phyloP scores from a whole-genome alignment of 164 flowering plant genomes.

The Litsea cubeba region DNA sequence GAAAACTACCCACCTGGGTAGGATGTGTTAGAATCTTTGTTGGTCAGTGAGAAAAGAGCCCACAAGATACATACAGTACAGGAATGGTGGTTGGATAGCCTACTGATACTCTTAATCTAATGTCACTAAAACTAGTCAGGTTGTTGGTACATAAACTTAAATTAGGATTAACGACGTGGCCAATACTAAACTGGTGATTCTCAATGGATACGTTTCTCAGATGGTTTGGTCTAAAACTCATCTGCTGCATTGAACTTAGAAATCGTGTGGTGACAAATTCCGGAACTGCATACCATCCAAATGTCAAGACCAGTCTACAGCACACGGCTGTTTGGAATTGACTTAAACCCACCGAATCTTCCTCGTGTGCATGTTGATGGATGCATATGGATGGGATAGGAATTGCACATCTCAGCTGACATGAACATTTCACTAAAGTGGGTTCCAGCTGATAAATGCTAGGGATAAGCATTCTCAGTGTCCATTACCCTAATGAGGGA shows the following conservation, averaged over 20 bases:
- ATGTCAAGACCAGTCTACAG: neutral
- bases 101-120: neutral
- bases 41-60: neutral
- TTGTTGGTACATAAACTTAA: neutral
- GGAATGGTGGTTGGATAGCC: neutral
- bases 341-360: neutral
- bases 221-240: neutral
- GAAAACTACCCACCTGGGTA: neutral
- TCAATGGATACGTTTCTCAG: neutral
- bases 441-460: conserved; percentile 6
- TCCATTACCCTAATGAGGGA: neutral
- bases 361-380: neutral
- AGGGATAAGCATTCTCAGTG: neutral
- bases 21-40: neutral
- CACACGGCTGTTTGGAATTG: neutral
- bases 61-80: neutral
- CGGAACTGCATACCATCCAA: neutral
- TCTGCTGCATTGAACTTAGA: neutral
- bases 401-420: neutral
- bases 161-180: neutral
- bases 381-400: neutral
- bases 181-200: neutral
- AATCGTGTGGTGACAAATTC: neutral
- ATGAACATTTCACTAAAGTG: neutral
- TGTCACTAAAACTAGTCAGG: neutral